Evolutionary conservation across 179 eudicot species (phyloP), one percentile per base, ranked within the genome.

Genomic region (Corrigiola litoralis): DNA sequence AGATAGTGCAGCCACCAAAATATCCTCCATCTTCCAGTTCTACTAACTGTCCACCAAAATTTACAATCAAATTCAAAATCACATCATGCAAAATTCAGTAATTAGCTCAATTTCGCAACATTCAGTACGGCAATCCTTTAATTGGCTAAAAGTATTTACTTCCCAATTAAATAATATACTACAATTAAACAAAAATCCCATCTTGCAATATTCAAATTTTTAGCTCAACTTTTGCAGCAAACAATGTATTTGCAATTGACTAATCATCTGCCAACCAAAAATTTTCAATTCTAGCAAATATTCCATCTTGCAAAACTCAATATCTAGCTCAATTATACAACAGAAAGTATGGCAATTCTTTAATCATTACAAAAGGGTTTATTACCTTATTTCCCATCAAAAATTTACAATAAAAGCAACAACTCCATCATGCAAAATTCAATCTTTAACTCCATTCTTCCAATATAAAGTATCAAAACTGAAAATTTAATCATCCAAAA

Each of bases 21-120:
- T 69, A 67, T 84, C 98, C 65, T 92, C 98, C 98, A 92, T 92
- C 59, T 70, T 73, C 56, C 51, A 42, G 40, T 41, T 77, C 69
- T 44, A 63, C 31, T 17, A 40, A 63, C 77, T 77, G 73, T 67
- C 58, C 67, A 67, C 46, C 47, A 60, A 54, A 59, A 36, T 52
- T 44, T 49, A 66, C 18, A 36, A 46, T 57, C 5, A 12, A n/a
- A 23, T 32, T 24, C 37, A 62, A 29, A n/a, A 11, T 23, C 31
- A 2, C 55, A 24, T 50, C 32, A 27, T 7, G 32, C 31, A 24
- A 50, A 50, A 16, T 20, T 53, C 20, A 1, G 36, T 31, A 53
- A n/a, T 13, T 53, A 21, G 36, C 20, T 52, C 29, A 5, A 16
- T 17, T 45, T 16, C 10, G 4, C 20, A 16, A 5, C 5, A 17